Evolutionary conservation across 179 eudicot species (phyloP).

Genomic region (Beta lomatogona): DNA sequence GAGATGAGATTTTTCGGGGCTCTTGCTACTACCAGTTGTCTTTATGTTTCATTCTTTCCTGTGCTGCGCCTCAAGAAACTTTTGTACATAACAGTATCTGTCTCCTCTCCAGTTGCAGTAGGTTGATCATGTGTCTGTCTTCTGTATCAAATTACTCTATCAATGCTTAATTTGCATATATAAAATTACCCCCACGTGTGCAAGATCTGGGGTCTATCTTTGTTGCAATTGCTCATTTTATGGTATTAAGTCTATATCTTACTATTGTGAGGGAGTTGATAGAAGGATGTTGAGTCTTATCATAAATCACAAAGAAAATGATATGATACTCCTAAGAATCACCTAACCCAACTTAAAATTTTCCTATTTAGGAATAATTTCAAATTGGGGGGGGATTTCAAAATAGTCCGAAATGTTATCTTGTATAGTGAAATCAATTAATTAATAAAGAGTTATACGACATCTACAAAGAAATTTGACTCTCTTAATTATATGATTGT

Average conservation of each 20-base stretch:
- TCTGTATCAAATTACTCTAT: conserved; percentile 18
- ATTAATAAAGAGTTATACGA: no score
- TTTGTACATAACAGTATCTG: conserved; percentile 23
- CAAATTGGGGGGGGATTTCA: no score
- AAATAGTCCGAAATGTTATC: no score
- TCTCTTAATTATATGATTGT: no score
- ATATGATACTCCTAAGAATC: no score
- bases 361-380: no score
- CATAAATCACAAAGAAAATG: no score
- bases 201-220: conserved; percentile 10
- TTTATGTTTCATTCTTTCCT: background rate
- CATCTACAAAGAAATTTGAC: no score
- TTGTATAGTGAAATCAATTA: no score
- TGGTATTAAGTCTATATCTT: background rate
- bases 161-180: conserved; percentile 8
- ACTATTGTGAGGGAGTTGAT: background rate
- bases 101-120: conserved; percentile 18
- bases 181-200: conserved; percentile 6
- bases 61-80: conserved; percentile 4
- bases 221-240: background rate
- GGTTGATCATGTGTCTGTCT: conserved; percentile 17
- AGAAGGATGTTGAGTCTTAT: background rate
- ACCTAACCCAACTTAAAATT: no score
- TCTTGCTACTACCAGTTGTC: conserved; percentile 11
- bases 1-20: background rate